Percentiles rank a stretch among this genome's conserved stretches.
Conservation (phyloP, 495 filamentous ascomycete genomes). For the Terfezia claveryi region DNA sequence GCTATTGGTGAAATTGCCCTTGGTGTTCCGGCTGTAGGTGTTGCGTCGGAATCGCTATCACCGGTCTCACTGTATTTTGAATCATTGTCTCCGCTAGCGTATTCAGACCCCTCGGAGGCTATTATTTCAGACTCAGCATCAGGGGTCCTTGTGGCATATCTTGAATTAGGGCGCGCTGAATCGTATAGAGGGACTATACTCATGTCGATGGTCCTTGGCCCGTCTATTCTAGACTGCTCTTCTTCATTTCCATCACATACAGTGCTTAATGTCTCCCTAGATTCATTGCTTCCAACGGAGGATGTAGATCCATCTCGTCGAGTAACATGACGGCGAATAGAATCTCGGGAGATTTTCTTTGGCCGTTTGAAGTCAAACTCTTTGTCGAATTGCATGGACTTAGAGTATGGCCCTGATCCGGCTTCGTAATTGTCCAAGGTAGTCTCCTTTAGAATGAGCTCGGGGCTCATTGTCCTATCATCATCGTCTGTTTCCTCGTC, state of each 20-base stretch:
- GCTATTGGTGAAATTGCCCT: constrained; percentile 17
- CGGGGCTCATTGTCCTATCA: not conserved
- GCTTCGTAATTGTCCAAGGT: not conserved
- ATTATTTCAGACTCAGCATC: constrained; percentile 10
- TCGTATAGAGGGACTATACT: not conserved
- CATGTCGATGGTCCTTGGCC: not conserved
- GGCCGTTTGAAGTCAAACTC: not conserved
- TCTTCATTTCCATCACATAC: not conserved
- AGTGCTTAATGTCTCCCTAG: not conserved
- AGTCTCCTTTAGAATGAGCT: not conserved
- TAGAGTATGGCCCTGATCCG: not conserved
- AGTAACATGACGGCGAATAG: constrained; percentile 40
- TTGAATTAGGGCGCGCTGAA: constrained; percentile 14
- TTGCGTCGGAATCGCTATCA: constrained; percentile 19
- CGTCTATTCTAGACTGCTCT: not conserved
- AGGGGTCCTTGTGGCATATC: constrained; percentile 16
- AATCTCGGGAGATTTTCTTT: constrained; percentile 51
- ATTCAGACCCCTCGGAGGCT: constrained; percentile 20
- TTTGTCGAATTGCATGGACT: not conserved
- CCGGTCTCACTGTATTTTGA: constrained; percentile 25
- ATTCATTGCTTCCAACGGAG: not conserved
- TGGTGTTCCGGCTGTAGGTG: constrained; percentile 7
- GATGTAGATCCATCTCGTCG: too few relatives aligned
- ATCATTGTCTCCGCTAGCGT: constrained; percentile 28
- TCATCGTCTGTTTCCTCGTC: not conserved